These are phyloP conservation scores for Carpinus viminea DNA, from an alignment of 306 rosid genomes.

Conservation along the genomic window DNA sequence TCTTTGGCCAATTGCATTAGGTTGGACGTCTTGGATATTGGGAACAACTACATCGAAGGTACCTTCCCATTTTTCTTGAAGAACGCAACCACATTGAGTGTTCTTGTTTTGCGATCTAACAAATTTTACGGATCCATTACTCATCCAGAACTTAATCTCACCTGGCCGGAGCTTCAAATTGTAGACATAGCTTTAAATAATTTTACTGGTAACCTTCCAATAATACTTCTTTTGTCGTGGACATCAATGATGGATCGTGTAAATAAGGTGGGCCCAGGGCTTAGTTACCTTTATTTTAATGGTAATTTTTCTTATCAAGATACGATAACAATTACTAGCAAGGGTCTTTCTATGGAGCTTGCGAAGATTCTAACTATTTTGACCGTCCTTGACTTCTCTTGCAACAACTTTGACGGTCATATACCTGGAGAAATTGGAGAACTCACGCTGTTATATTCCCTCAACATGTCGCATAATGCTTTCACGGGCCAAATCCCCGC, in stretches of 20 bases:
- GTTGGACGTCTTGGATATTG: background rate
- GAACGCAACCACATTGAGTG: background rate
- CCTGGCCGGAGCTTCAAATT: background rate
- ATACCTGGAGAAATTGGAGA: slow-evolving; percentile 20
- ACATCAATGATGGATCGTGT: too few species aligned
- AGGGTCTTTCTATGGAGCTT: too few species aligned
- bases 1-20: background rate
- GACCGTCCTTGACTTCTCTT: slow-evolving; percentile 13
- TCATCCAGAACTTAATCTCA: background rate
- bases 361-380: background rate
- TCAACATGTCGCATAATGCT: slow-evolving; percentile 34
- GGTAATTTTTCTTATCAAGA: too few species aligned
- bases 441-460: slow-evolving; percentile 4
- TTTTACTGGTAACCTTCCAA: slow-evolving; percentile 21
- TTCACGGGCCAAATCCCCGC: slow-evolving; percentile 31
- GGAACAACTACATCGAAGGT: background rate
- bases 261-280: too few species aligned
- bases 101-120: background rate
- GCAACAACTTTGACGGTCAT: slow-evolving; percentile 25
- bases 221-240: background rate
- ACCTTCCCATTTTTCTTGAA: background rate
- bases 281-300: fast-evolving
- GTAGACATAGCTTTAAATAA: background rate
- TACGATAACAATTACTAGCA: too few species aligned
- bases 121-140: background rate